Evolutionary conservation across 1,284 basidiomycete genomes (phyloP).

Genomic region (Sporisorium graminicola): DNA sequence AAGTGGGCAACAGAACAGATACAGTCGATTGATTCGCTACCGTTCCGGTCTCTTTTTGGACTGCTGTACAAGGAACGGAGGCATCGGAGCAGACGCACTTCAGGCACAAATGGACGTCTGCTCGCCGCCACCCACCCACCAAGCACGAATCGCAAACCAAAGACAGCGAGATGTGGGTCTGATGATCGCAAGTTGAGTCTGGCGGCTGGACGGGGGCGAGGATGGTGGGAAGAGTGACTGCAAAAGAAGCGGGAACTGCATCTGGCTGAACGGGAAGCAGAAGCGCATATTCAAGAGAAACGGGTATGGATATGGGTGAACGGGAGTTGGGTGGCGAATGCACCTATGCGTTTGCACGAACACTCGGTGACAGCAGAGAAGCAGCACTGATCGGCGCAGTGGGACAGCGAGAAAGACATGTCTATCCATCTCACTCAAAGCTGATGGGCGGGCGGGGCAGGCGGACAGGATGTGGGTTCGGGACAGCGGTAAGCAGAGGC

Average conservation of each 20-base stretch:
- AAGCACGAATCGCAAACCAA: not conserved
- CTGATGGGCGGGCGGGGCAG: too few species aligned
- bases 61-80: slow-evolving; percentile 20
- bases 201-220: not conserved
- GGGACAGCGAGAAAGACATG: too few species aligned
- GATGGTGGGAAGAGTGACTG: not conserved
- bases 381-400: slow-evolving; percentile 8
- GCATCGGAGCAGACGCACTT: not conserved
- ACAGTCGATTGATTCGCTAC: too few species aligned
- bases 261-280: slow-evolving; percentile 10
- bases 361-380: not conserved
- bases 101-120: slow-evolving; percentile 29
- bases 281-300: slow-evolving; percentile 2
- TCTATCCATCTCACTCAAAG: too few species aligned
- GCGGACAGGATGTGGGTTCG: too few species aligned
- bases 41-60: slow-evolving; percentile 18
- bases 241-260: slow-evolving; percentile 16
- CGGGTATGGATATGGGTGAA: slow-evolving; percentile 1
- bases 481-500: too few species aligned
- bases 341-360: slow-evolving; percentile 8
- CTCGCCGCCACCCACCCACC: slow-evolving; percentile 4
- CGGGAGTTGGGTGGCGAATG: slow-evolving; percentile 18
- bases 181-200: slow-evolving; percentile 17
- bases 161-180: not conserved
- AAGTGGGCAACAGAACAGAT: too few species aligned